Percentiles rank a stretch among this genome's conserved stretches.
These are phyloP conservation scores for Houttuynia cordata DNA, from an alignment of 164 flowering plant species.

Conservation along the genomic window DNA sequence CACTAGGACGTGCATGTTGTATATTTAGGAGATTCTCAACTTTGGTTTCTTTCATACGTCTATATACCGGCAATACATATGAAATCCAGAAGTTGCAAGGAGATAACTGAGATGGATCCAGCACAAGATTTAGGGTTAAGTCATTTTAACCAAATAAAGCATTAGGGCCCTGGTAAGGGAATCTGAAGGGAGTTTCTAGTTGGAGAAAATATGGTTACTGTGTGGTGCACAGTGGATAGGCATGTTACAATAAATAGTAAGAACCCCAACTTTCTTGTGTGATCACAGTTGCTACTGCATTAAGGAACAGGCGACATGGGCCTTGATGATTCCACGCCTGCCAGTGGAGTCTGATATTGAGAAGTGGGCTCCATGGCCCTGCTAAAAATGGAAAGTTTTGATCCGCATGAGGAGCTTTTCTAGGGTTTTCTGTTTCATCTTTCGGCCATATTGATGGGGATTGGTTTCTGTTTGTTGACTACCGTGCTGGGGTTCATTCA, in stretches of 20 bases:
- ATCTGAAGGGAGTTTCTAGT: neutral
- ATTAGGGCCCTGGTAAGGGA: neutral
- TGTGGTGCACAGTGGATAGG: conserved; percentile 1
- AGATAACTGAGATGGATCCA: neutral
- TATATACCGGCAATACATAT: too few relatives aligned
- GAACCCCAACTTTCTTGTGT: neutral
- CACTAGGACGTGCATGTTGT: too few relatives aligned
- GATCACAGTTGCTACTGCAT: neutral
- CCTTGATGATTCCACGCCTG: neutral
- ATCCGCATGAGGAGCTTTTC: neutral
- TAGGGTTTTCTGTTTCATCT: conserved; percentile 1
- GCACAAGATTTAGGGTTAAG: neutral
- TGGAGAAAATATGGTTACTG: neutral
- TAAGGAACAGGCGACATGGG: neutral
- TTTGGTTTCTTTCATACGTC: neutral
- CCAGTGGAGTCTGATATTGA: neutral
- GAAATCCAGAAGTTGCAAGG: neutral
- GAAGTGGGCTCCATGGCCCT: neutral
- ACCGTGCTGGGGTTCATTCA: neutral
- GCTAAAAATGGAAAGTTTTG: neutral
- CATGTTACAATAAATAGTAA: neutral
- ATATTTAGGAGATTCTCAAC: neutral
- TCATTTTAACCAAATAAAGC: neutral
- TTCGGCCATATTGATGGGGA: neutral
- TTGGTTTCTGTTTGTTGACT: neutral